These are phyloP conservation scores for Mycothermus thermophilus DNA, from an alignment of 495 filamentous ascomycete genomes.

Conservation along the genomic window DNA sequence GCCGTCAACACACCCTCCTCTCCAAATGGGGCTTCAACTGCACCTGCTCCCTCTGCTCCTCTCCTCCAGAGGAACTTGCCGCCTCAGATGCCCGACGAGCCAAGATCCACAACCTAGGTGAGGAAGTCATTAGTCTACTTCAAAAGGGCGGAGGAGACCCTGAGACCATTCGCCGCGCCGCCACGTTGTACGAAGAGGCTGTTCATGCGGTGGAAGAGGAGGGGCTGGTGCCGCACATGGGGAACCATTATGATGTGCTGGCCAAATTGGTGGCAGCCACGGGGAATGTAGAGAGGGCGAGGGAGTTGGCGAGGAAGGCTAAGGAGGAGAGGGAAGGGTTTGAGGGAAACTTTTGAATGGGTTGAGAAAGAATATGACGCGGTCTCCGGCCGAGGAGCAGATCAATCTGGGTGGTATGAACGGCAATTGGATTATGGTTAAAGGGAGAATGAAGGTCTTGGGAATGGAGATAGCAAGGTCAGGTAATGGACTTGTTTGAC, in stretches of 20 bases:
- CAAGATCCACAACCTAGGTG: conserved; percentile 12
- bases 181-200: conserved; percentile 13
- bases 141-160: conserved; percentile 2
- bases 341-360: too few relatives aligned
- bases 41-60: conserved; percentile 21
- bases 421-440: too few relatives aligned
- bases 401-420: too few relatives aligned
- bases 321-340: conserved; percentile 14
- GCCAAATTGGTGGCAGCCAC: conserved; percentile 14
- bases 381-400: too few relatives aligned
- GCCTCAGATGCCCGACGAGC: conserved; percentile 17
- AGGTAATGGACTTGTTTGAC: too few relatives aligned
- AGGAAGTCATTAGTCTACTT: conserved; percentile 13
- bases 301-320: conserved; percentile 13
- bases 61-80: conserved; percentile 9
- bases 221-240: conserved; percentile 19
- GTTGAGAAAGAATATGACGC: too few relatives aligned
- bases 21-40: conserved; percentile 26
- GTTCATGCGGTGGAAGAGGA: conserved; percentile 17
- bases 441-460: too few relatives aligned
- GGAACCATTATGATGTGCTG: conserved; percentile 21
- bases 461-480: too few relatives aligned
- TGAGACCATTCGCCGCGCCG: conserved; percentile 4
- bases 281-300: conserved; percentile 13
- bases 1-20: conserved; percentile 15